phyloP scores from a whole-genome alignment of 768 basidiomycete species.

The Tephrocybe sp. region DNA sequence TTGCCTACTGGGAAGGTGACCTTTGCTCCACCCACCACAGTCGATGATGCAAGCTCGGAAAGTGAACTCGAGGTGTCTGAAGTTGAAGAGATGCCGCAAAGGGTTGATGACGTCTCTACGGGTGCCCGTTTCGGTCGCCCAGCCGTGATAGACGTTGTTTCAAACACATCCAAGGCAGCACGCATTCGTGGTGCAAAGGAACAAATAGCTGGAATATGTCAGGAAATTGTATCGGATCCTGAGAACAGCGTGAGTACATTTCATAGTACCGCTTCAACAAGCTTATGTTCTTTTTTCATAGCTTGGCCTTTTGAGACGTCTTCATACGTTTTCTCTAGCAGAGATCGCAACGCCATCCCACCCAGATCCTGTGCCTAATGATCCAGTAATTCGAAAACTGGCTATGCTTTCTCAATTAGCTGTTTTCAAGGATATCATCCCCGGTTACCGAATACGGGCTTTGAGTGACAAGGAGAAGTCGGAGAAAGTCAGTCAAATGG shows the following conservation, averaged over 20 bases:
- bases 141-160: conserved; percentile 72
- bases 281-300: conserved; percentile 29
- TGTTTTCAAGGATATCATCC: conserved; percentile 95
- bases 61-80: conserved; percentile 26
- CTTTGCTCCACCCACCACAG: background rate
- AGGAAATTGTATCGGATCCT: conserved; percentile 92
- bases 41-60: conserved; percentile 20
- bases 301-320: conserved; percentile 85
- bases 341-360: conserved; percentile 70
- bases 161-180: conserved; percentile 61
- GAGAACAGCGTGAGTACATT: conserved; percentile 80
- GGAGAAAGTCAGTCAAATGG: conserved; percentile 94
- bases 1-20: conserved; percentile 49
- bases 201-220: conserved; percentile 91
- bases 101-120: conserved; percentile 72
- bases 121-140: conserved; percentile 88
- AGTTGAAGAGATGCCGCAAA: conserved; percentile 28
- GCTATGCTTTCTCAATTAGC: conserved; percentile 89
- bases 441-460: conserved; percentile 91
- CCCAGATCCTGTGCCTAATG: conserved; percentile 73
- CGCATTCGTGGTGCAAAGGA: conserved; percentile 83
- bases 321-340: conserved; percentile 86
- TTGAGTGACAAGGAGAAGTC: conserved; percentile 89
- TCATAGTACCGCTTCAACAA: background rate
- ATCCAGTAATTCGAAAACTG: conserved; percentile 80